Evolutionary conservation across 108 stramenopile species (phyloP).

Genomic region (Epipyxis sp.): DNA sequence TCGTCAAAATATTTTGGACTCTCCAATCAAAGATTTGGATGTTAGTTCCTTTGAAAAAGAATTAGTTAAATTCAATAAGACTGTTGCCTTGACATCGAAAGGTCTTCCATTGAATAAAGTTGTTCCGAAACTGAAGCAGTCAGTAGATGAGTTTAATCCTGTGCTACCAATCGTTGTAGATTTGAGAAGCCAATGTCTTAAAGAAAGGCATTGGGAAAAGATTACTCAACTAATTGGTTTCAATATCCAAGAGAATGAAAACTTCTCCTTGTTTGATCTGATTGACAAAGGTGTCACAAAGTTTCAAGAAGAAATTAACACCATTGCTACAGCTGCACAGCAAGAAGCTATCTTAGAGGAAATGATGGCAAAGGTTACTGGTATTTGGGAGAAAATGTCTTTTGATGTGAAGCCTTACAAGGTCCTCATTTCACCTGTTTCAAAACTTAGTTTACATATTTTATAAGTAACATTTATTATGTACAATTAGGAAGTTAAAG

Average conservation of each 20-base stretch:
- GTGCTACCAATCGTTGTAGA: slow-evolving; percentile 61
- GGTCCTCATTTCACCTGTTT: too few species aligned
- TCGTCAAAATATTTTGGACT: slow-evolving; percentile 44
- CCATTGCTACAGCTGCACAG: slow-evolving; percentile 58
- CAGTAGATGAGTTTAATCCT: slow-evolving; percentile 56
- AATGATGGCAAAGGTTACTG: slow-evolving; percentile 62
- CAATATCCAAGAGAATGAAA: slow-evolving; percentile 52
- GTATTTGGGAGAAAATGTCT: slow-evolving; percentile 50
- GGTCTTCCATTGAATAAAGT: slow-evolving; percentile 59
- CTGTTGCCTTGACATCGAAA: slow-evolving; percentile 49
- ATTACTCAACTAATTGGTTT: slow-evolving; percentile 62
- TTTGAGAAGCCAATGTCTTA: slow-evolving; percentile 52
- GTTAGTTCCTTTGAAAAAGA: slow-evolving; percentile 55
- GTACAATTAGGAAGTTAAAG: slow-evolving; percentile 65
- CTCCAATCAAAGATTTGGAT: slow-evolving; percentile 54
- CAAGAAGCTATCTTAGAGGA: slow-evolving; percentile 63
- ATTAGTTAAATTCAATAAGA: slow-evolving; percentile 48
- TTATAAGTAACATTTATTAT: slow-evolving; percentile 58
- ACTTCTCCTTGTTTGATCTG: slow-evolving; percentile 59
- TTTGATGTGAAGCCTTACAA: slow-evolving; percentile 46
- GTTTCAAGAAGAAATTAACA: slow-evolving; percentile 55
- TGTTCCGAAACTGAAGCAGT: slow-evolving; percentile 56
- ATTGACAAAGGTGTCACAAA: slow-evolving; percentile 49
- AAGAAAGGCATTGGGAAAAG: slow-evolving; percentile 60
- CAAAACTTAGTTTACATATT: too few species aligned